phyloP scores from a whole-genome alignment of 2,329 filamentous ascomycete species.

The Lecanosticta acicola region DNA sequence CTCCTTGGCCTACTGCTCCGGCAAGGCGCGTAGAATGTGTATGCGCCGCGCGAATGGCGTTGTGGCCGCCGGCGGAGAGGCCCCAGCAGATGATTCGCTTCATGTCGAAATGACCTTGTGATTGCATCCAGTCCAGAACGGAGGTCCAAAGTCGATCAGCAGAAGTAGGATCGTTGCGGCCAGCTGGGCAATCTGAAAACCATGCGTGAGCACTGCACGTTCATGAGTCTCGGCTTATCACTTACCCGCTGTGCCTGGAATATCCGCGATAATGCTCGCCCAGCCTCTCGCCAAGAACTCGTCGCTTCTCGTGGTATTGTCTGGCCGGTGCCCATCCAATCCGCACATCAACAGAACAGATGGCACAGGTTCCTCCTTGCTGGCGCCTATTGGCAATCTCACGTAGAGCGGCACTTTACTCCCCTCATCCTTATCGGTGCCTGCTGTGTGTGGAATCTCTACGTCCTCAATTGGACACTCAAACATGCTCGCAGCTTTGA shows the following conservation, averaged over 20 bases:
- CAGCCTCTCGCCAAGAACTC: conserved; percentile 60
- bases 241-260: conserved; percentile 62
- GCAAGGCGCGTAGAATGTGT: conserved; percentile 54
- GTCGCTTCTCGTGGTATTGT: conserved; percentile 56
- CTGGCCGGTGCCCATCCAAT: conserved; percentile 58
- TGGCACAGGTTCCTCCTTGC: conserved; percentile 35
- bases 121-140: conserved; percentile 55
- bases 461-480: conserved; percentile 36
- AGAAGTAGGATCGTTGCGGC: conserved; percentile 53
- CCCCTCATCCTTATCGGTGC: conserved; percentile 31
- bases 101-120: conserved; percentile 52
- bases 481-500: conserved; percentile 33
- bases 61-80: conserved; percentile 61
- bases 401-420: conserved; percentile 37
- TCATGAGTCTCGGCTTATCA: conserved; percentile 51
- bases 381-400: conserved; percentile 32
- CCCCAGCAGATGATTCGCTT: conserved; percentile 57
- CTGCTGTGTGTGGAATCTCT: conserved; percentile 36
- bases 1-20: conserved; percentile 58
- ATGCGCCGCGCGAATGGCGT: conserved; percentile 59
- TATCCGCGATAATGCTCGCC: conserved; percentile 58
- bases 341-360: conserved; percentile 56
- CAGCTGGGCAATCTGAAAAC: conserved; percentile 62
- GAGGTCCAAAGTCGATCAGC: conserved; percentile 59
- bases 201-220: conserved; percentile 37